Evolutionary conservation across 1,284 basidiomycete genomes (phyloP), one percentile per base, ranked within the genome.

Genomic region (Ganoderma sinense): DNA sequence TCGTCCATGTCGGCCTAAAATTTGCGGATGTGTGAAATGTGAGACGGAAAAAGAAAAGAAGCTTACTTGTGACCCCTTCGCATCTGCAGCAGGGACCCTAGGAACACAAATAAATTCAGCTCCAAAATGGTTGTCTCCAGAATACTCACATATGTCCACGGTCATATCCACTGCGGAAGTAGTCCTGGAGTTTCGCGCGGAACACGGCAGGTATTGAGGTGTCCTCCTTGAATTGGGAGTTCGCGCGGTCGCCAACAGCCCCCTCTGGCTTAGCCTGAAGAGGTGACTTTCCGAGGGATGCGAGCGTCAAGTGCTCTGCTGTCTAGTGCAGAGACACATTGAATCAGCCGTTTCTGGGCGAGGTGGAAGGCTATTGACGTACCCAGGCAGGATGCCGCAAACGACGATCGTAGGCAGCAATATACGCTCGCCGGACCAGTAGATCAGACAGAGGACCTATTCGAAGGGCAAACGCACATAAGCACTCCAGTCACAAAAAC

Each of bases 1-100:
- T 99, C 96, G 80, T 99, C 83, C 97, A 99, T 99, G 4, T 97
- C 98, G 69, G 89, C 86, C 86, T 98, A 81, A 61, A 41, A 13
- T 10, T 20, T 20, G n/a, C 51, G 39, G n/a, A 59, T 5, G 39
- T 40, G n/a, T 31, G 23, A 13, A 33, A 29, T 13, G 2, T 20
- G 20, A 29, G 31, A 60, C 23, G n/a, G 10, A 6, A 31, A 8
- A 4, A 11, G n/a, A 23, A 8, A 29, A 14, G 16, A 74, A 6
- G 36, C 80, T 26, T 71, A 89, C 91, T 81, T 93, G 91, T 31
- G 93, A 95, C n/a, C 84, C 82, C 80, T 98, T 99, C 10, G 97
- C 97, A 80, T 99, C 98, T 41, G 97, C 97, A n/a, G 97, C 97
- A 45, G 97, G 97, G 0, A 96, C 95, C 94, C 94, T 95, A 71